A percentile compares a stretch with the other conserved stretches of the same genome.
phyloP scores from a whole-genome alignment of 2,329 filamentous ascomycete species.

The Cucurbitaria berberidis region DNA sequence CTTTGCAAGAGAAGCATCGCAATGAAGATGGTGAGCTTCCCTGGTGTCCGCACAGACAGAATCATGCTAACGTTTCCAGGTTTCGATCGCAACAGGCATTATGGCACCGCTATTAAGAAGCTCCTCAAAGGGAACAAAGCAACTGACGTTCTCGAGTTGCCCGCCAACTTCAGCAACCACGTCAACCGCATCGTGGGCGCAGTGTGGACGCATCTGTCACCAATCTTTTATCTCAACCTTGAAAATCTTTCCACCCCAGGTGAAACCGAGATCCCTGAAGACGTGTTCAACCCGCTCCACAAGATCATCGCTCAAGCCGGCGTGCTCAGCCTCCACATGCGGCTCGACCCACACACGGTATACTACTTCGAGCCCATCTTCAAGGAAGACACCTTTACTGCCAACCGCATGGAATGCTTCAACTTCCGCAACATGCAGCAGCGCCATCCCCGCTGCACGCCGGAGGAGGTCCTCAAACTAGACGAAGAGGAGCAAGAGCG shows the following conservation, averaged over 20 bases:
- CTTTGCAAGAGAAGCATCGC: slow-evolving; percentile 13
- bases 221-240: slow-evolving; percentile 12
- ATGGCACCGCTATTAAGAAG: slow-evolving; percentile 13
- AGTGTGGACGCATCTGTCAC: slow-evolving; percentile 28
- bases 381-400: slow-evolving; percentile 34
- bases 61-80: slow-evolving; percentile 12
- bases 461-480: neutral
- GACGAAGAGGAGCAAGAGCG: neutral
- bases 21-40: slow-evolving; percentile 33
- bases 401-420: slow-evolving; percentile 25
- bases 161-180: slow-evolving; percentile 32
- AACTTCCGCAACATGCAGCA: slow-evolving; percentile 21
- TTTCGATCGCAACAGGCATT: slow-evolving; percentile 26
- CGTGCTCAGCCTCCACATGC: slow-evolving; percentile 34
- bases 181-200: slow-evolving; percentile 18
- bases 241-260: neutral
- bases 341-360: slow-evolving; percentile 28
- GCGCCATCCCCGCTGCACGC: slow-evolving; percentile 2
- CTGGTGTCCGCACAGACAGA: neutral
- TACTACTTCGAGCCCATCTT: slow-evolving; percentile 35
- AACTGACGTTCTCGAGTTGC: slow-evolving; percentile 13
- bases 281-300: slow-evolving; percentile 11
- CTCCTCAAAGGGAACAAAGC: neutral
- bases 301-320: slow-evolving; percentile 24
- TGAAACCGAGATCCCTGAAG: neutral